Conservation (phyloP, 2,329 filamentous ascomycete genomes). For the Moelleriella libera region DNA sequence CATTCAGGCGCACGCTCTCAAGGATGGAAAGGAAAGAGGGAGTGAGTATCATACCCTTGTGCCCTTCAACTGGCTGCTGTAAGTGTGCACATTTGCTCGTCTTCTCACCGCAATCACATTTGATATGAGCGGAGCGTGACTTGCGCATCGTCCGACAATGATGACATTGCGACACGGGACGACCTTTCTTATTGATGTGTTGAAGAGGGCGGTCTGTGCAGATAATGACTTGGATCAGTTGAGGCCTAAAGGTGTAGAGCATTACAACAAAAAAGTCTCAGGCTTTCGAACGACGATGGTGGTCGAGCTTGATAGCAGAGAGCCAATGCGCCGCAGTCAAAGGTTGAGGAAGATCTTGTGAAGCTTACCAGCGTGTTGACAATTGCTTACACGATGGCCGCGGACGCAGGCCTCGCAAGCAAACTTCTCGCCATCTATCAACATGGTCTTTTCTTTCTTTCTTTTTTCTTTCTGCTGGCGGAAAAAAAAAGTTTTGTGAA, state of each 20-base stretch:
- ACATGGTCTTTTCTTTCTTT: slow-evolving; percentile 25
- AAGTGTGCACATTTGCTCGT: slow-evolving; percentile 54
- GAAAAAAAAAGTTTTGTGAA: neutral
- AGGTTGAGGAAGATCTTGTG: neutral
- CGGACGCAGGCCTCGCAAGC: slow-evolving; percentile 97
- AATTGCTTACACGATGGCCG: slow-evolving; percentile 97
- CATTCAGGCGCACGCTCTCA: neutral
- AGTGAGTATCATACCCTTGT: slow-evolving; percentile 35
- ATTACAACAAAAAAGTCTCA: slow-evolving; percentile 2
- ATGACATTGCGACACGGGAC: slow-evolving; percentile 92
- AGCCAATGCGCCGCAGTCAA: too few relatives aligned
- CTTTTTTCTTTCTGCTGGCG: slow-evolving; percentile 17
- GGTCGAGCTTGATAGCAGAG: neutral
- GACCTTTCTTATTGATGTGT: slow-evolving; percentile 95
- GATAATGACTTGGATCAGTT: neutral
- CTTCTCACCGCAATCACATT: slow-evolving; percentile 96
- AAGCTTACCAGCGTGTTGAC: slow-evolving; percentile 79
- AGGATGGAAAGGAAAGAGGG: neutral
- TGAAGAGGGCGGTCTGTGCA: slow-evolving; percentile 70
- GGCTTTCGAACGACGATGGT: neutral
- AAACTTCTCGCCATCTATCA: slow-evolving; percentile 92
- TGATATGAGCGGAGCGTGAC: slow-evolving; percentile 84
- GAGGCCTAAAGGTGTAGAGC: too few relatives aligned
- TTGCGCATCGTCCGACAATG: slow-evolving; percentile 96
- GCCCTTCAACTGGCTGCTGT: slow-evolving; percentile 41